Evolutionary conservation across 2,329 filamentous ascomycete genomes (phyloP), one percentile per base, ranked within the genome.

Genomic region (Juglanconis oblonga): DNA sequence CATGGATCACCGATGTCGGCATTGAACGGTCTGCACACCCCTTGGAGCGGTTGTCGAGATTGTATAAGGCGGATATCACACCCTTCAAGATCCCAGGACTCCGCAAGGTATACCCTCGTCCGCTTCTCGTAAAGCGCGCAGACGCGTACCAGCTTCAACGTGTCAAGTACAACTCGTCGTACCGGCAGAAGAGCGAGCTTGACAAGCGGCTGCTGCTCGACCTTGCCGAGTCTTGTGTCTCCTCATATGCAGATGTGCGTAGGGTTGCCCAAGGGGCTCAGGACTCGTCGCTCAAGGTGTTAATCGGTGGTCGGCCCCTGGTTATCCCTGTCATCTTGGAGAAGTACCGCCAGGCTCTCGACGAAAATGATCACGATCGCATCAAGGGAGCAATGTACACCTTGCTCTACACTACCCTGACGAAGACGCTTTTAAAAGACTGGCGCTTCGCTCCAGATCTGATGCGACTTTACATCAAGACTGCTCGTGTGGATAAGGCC

Each of bases 1-100:
- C 91, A 8, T 99, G 93, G 92, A 98, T 99, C 68, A 92, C 96
- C 1, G 95, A 99, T 69, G 93, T 99, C 45, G 95, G 96, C 17
- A 96, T 97, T 62, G 95, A 99, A 75, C 85, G 94, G 62, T 97
- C 94, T 17, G 94, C 95, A 0, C 95, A 97, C 72, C 91, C 96
- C 2, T 80, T 98, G 9, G 95, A 99, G 72, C 84, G 95, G 24
- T 88, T 98, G 13, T 86, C 90, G 4, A 86, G 92, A 56, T 83
- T 99, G 1, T 89, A 97, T 71, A 87, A 88, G 67, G 88, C 91
- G 5, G 95, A 99, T 68, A 89, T 93, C 62, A 87, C 91, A 31
- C 90, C 94, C 0, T 99, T 97, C 80, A 97, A 97, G 75, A 91
- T 97, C 70, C 96, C 90, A 65, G 95, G 95, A 4, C 79, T 97